Percentiles rank a stretch among this genome's conserved stretches.
Conservation (phyloP, 2,329 filamentous ascomycete species). For the Curvularia spicifera region DNA sequence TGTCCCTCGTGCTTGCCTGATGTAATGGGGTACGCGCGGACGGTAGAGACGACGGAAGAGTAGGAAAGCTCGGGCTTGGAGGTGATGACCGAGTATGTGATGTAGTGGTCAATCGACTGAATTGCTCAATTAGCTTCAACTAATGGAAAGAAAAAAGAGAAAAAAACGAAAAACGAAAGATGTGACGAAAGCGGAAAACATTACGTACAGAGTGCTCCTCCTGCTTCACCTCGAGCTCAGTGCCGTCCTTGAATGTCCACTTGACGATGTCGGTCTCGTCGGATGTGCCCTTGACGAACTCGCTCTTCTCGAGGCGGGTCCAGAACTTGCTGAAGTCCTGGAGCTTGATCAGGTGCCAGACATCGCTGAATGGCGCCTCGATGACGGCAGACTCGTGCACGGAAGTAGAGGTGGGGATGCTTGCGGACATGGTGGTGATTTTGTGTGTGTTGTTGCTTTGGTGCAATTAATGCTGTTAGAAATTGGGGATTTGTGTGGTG, state of each 20-base stretch:
- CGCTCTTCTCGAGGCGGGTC: constrained; percentile 66
- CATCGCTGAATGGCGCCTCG: constrained; percentile 67
- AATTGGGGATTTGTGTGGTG: neutral
- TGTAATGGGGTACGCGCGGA: constrained; percentile 70
- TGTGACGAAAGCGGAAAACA: neutral
- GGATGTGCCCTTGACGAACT: constrained; percentile 67
- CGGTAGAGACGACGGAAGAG: constrained; percentile 70
- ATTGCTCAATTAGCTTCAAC: constrained; percentile 2
- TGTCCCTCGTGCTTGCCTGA: constrained; percentile 67
- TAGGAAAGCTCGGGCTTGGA: constrained; percentile 70
- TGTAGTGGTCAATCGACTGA: constrained; percentile 69
- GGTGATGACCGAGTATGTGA: constrained; percentile 75
- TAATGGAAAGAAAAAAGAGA: neutral
- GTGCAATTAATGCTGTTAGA: constrained; percentile 13
- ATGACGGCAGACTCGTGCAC: constrained; percentile 73
- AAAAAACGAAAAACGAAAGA: neutral
- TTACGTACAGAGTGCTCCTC: constrained; percentile 73
- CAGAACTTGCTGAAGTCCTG: constrained; percentile 72
- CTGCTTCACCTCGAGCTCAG: constrained; percentile 73
- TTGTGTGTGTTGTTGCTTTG: neutral
- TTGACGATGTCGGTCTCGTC: constrained; percentile 71
- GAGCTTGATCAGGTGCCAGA: constrained; percentile 79
- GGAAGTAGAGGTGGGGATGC: constrained; percentile 70
- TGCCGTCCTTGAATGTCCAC: constrained; percentile 75
- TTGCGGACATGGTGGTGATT: constrained; percentile 34